Evolutionary conservation across 2,329 filamentous ascomycete genomes (phyloP).

Genomic region (Colletotrichum sp.): DNA sequence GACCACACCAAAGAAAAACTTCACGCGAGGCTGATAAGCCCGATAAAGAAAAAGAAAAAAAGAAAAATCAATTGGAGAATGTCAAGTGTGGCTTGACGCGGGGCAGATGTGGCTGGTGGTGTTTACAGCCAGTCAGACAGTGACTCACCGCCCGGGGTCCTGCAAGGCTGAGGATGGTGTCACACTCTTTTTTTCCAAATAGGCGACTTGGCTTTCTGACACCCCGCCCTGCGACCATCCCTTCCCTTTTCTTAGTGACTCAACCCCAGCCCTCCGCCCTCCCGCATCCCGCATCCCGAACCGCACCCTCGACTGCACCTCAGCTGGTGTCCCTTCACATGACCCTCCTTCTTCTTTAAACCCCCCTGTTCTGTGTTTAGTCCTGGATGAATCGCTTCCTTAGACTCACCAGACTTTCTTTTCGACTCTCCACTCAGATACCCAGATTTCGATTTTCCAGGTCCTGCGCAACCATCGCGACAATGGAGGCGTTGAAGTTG

Average conservation of each 20-base stretch:
- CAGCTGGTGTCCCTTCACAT: neutral
- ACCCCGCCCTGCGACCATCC: neutral
- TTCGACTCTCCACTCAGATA: slow-evolving; percentile 30
- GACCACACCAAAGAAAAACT: neutral
- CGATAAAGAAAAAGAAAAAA: neutral
- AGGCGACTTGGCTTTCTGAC: slow-evolving; percentile 8
- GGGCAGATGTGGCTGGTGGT: neutral
- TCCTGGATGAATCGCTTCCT: slow-evolving; percentile 38
- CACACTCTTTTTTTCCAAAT: neutral
- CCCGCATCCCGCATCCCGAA: neutral
- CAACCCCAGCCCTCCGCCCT: neutral
- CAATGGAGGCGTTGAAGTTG: slow-evolving; percentile 69
- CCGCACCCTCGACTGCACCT: neutral
- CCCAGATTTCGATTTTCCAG: slow-evolving; percentile 30
- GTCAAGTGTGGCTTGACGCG: slow-evolving; percentile 10
- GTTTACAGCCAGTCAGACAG: neutral
- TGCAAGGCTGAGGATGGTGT: slow-evolving; percentile 20
- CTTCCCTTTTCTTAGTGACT: neutral
- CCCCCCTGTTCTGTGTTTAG: neutral
- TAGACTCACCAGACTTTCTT: slow-evolving; percentile 28
- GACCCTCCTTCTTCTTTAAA: neutral
- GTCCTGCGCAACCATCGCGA: slow-evolving; percentile 38
- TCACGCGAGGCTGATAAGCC: slow-evolving; percentile 1
- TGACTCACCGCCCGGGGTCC: neutral
- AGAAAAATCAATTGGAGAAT: neutral